A percentile compares a stretch with the other conserved stretches of the same genome.
phyloP scores from a whole-genome alignment of 1,139 yeast species.

The Kodamaea sp. region DNA sequence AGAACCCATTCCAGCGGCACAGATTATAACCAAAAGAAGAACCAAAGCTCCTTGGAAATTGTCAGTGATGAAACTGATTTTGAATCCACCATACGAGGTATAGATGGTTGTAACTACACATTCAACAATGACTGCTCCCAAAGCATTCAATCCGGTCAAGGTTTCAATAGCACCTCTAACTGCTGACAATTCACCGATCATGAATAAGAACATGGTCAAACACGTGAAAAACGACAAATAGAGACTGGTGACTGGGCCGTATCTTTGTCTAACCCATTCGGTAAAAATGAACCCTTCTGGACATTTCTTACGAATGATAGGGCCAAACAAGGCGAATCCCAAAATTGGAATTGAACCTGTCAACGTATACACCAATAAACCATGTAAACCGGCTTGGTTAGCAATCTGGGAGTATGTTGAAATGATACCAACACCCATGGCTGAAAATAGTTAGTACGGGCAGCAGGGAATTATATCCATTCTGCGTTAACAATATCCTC shows the following conservation, averaged over 20 bases:
- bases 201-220: constrained; percentile 81
- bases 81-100: constrained; percentile 88
- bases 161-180: constrained; percentile 74
- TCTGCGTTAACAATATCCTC: constrained; percentile 52
- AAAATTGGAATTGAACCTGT: constrained; percentile 83
- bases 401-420: constrained; percentile 88
- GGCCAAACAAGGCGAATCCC: constrained; percentile 80
- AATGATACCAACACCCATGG: constrained; percentile 88
- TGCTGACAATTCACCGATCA: constrained; percentile 87
- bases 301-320: constrained; percentile 71
- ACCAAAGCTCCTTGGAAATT: constrained; percentile 82
- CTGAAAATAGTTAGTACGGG: constrained; percentile 38
- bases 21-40: constrained; percentile 63
- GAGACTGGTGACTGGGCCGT: constrained; percentile 69
- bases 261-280: constrained; percentile 90
- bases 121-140: constrained; percentile 83
- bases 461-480: neutral
- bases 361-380: constrained; percentile 78
- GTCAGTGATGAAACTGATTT: constrained; percentile 86
- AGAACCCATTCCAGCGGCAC: constrained; percentile 79
- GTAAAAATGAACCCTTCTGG: constrained; percentile 92
- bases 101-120: constrained; percentile 86
- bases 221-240: constrained; percentile 81
- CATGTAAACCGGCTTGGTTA: constrained; percentile 83
- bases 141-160: constrained; percentile 75